Percentiles rank a stretch among this genome's conserved stretches.
Evolutionary conservation across 441 rosid genomes (phyloP).

Genomic region (Gossypium schwendimanii): DNA sequence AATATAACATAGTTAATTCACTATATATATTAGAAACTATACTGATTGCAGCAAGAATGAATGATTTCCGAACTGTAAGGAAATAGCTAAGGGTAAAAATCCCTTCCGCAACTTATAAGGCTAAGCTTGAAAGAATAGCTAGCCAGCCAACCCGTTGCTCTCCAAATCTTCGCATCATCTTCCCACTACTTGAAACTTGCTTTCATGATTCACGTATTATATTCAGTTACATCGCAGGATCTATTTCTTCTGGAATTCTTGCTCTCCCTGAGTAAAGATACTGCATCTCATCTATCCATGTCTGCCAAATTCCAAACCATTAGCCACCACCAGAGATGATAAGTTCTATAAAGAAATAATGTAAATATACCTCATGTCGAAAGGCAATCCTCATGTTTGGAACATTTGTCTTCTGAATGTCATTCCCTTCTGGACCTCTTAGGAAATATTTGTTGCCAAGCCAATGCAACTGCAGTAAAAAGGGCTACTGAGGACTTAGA

Average conservation of each 20-base stretch:
- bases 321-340: background rate
- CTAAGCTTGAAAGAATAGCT: background rate
- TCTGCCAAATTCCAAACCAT: conserved; percentile 30
- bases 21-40: background rate
- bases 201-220: background rate
- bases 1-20: background rate
- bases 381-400: conserved; percentile 49
- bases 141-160: background rate
- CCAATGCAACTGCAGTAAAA: conserved; percentile 49
- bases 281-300: conserved; percentile 77
- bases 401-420: conserved; percentile 65
- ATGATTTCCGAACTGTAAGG: background rate
- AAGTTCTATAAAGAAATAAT: background rate
- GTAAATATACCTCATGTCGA: conserved; percentile 42
- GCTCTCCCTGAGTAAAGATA: conserved; percentile 45
- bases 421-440: conserved; percentile 58
- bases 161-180: background rate
- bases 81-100: background rate
- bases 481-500: background rate
- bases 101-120: background rate
- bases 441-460: conserved; percentile 48
- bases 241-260: conserved; percentile 38
- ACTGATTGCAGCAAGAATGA: background rate
- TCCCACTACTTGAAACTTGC: background rate
- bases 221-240: conserved; percentile 16